These are phyloP conservation scores for Populus ilicifolia DNA, from an alignment of 345 rosid genomes.

Conservation along the genomic window DNA sequence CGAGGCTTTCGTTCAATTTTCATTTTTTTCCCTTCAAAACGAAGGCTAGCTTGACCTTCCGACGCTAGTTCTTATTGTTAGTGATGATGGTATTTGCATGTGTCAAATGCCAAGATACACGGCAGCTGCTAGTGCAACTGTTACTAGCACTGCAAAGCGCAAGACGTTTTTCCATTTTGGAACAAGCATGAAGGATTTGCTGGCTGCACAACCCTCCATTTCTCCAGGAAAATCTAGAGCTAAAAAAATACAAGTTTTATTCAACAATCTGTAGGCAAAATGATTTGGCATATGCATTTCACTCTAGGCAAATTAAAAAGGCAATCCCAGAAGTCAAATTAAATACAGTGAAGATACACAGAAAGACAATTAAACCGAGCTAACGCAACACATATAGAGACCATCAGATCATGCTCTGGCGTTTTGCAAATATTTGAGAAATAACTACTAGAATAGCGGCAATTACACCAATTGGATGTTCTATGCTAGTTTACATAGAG, in stretches of 20 bases:
- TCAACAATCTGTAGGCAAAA: neutral
- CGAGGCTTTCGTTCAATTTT: too few species aligned
- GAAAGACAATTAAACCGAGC: neutral
- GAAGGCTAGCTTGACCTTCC: too few species aligned
- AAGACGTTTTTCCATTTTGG: too few species aligned
- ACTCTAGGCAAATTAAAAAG: neutral
- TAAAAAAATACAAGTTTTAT: neutral
- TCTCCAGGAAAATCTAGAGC: neutral
- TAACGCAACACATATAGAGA: too few species aligned
- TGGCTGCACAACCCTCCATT: neutral
- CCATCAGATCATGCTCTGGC: neutral
- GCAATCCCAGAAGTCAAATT: neutral
- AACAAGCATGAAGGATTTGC: neutral
- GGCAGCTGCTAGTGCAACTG: too few species aligned
- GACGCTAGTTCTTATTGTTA: too few species aligned
- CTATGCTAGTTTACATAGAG: neutral
- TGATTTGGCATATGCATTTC: neutral
- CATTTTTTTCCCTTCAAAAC: too few species aligned
- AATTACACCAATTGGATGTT: neutral
- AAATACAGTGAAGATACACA: neutral
- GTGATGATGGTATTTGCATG: too few species aligned
- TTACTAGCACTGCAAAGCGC: too few species aligned
- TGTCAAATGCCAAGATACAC: too few species aligned
- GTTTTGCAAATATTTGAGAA: neutral
- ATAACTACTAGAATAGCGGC: neutral